Evolutionary conservation across 2,329 filamentous ascomycete species (phyloP).

Genomic region (Fusarium verticillioides): DNA sequence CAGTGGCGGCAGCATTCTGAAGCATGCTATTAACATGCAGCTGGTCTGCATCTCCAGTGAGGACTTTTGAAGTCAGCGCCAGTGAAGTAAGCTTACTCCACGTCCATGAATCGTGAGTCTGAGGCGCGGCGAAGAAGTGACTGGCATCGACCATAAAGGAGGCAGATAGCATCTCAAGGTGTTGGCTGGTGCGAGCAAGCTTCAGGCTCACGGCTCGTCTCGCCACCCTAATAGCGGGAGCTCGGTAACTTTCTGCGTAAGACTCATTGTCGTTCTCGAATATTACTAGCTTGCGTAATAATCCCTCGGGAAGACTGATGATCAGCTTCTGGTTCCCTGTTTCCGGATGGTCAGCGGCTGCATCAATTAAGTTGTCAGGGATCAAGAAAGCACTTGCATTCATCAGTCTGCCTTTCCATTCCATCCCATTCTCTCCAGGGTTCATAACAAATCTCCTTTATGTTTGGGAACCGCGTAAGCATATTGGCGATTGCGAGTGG

Average conservation of each 20-base stretch:
- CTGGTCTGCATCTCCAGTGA: slow-evolving; percentile 35
- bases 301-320: slow-evolving; percentile 37
- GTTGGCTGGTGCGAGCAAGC: slow-evolving; percentile 46
- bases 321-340: slow-evolving; percentile 44
- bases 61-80: slow-evolving; percentile 47
- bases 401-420: slow-evolving; percentile 41
- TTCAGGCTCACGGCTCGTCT: slow-evolving; percentile 41
- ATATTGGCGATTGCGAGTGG: slow-evolving; percentile 47
- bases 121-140: slow-evolving; percentile 44
- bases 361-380: slow-evolving; percentile 11
- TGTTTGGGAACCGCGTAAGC: slow-evolving; percentile 49
- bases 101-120: slow-evolving; percentile 35
- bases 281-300: slow-evolving; percentile 46
- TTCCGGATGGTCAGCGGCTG: slow-evolving; percentile 33
- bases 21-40: slow-evolving; percentile 43
- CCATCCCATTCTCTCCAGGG: slow-evolving; percentile 50
- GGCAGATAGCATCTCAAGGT: slow-evolving; percentile 45
- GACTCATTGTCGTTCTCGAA: slow-evolving; percentile 52
- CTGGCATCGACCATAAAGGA: slow-evolving; percentile 49
- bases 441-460: slow-evolving; percentile 53
- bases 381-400: slow-evolving; percentile 42
- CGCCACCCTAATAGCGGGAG: slow-evolving; percentile 35
- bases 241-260: slow-evolving; percentile 26
- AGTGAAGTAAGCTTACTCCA: slow-evolving; percentile 48
- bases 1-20: slow-evolving; percentile 38